Conservation (phyloP, 1,284 basidiomycete genomes). For the Mycosarcoma mackinlayi region DNA sequence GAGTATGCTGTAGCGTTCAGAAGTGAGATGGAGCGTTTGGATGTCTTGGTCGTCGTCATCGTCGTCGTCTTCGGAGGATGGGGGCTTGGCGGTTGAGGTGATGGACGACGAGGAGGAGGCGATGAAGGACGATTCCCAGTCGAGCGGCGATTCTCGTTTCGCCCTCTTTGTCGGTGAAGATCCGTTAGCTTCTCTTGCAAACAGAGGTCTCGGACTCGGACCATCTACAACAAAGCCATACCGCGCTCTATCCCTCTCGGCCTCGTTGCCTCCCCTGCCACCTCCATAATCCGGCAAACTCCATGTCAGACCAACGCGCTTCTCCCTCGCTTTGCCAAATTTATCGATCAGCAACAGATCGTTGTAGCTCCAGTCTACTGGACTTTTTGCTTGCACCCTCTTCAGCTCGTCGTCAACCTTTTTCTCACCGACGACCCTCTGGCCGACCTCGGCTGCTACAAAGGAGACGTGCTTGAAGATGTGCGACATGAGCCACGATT, state of each 20-base stretch:
- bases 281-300: slow-evolving; percentile 83
- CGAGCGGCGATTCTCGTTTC: background rate
- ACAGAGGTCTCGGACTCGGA: slow-evolving; percentile 12
- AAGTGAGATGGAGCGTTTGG: slow-evolving; percentile 86
- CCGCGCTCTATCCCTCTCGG: slow-evolving; percentile 24
- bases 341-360: slow-evolving; percentile 77
- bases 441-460: slow-evolving; percentile 70
- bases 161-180: background rate
- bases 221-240: slow-evolving; percentile 40
- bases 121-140: slow-evolving; percentile 47
- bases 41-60: slow-evolving; percentile 71
- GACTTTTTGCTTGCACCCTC: slow-evolving; percentile 1
- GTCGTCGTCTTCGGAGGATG: slow-evolving; percentile 8
- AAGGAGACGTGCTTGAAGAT: slow-evolving; percentile 89
- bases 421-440: slow-evolving; percentile 69
- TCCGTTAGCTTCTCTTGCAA: background rate
- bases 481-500: slow-evolving; percentile 89
- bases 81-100: background rate
- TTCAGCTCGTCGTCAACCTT: background rate
- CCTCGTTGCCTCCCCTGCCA: slow-evolving; percentile 20
- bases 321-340: slow-evolving; percentile 69
- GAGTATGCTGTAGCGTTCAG: slow-evolving; percentile 87
- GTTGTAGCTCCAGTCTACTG: slow-evolving; percentile 34
- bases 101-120: slow-evolving; percentile 4
- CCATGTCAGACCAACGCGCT: slow-evolving; percentile 12